Conservation (phyloP, 164 flowering plant genomes). For the Platanus orientalis region DNA sequence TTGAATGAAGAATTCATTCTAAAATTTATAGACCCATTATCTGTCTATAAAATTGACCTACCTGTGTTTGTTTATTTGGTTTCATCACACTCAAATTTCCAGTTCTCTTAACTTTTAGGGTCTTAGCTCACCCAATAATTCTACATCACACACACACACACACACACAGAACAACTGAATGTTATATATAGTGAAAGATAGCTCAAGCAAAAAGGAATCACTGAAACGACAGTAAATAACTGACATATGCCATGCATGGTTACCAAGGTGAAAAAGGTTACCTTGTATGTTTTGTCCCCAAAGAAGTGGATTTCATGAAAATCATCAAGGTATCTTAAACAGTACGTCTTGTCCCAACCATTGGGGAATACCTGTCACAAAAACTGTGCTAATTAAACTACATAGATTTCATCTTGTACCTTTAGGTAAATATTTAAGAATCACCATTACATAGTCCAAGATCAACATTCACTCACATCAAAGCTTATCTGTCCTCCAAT, state of each 20-base stretch:
- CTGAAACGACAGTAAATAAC: background rate
- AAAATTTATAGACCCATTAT: too few species aligned
- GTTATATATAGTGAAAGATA: background rate
- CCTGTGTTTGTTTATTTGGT: too few species aligned
- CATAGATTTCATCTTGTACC: background rate
- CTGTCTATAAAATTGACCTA: too few species aligned
- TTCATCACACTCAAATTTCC: too few species aligned
- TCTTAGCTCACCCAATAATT: too few species aligned
- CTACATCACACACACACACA: too few species aligned
- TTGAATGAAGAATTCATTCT: too few species aligned
- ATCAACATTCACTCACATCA: conserved; percentile 57
- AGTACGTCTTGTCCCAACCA: conserved; percentile 99
- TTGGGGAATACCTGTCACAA: conserved; percentile 77
- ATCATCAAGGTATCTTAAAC: conserved; percentile 78
- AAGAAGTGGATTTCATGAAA: conserved; percentile 93
- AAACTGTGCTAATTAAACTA: conserved; percentile 5
- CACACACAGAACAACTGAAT: too few species aligned
- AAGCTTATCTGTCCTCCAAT: conserved; percentile 99
- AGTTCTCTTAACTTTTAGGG: too few species aligned
- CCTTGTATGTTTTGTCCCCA: conserved; percentile 99
- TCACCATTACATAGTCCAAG: background rate
- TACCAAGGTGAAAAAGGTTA: conserved; percentile 11
- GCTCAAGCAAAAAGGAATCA: background rate
- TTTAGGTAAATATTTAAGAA: background rate
- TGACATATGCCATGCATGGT: background rate